These are phyloP conservation scores for Waltergamsia citrina DNA, from an alignment of 2,329 filamentous ascomycete species.

Conservation along the genomic window DNA sequence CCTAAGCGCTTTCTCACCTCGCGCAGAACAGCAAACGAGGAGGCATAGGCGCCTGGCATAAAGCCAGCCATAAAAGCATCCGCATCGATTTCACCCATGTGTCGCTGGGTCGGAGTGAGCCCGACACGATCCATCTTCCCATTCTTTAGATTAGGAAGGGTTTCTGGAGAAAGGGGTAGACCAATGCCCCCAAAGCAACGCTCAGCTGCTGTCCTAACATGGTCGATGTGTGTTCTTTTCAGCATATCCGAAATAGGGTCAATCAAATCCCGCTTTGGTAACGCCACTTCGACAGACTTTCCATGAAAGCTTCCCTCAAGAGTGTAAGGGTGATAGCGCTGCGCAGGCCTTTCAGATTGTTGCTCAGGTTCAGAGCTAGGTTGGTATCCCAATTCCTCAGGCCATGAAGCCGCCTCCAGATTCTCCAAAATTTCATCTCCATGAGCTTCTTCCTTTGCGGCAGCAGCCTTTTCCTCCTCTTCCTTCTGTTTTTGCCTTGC, in stretches of 20 bases:
- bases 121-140: constrained; percentile 55
- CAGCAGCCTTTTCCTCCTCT: constrained; percentile 12
- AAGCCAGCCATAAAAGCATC: constrained; percentile 63
- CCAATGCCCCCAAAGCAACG: constrained; percentile 66
- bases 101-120: constrained; percentile 51
- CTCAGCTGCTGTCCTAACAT: constrained; percentile 65
- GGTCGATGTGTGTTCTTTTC: constrained; percentile 57
- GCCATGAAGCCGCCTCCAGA: constrained; percentile 5
- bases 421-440: constrained; percentile 13
- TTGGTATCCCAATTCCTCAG: constrained; percentile 11
- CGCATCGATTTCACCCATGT: constrained; percentile 67
- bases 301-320: constrained; percentile 65
- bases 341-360: constrained; percentile 18
- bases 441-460: constrained; percentile 13
- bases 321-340: constrained; percentile 66
- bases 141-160: constrained; percentile 56
- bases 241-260: constrained; percentile 63
- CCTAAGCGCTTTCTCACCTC: constrained; percentile 69
- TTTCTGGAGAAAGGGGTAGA: constrained; percentile 42
- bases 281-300: constrained; percentile 60
- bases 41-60: constrained; percentile 62
- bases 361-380: constrained; percentile 19
- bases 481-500: constrained; percentile 25
- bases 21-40: constrained; percentile 56
- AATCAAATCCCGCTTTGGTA: constrained; percentile 62